Conservation (phyloP, 129 eudicot genomes). For the Chrysanthemum lavandulifolium region DNA sequence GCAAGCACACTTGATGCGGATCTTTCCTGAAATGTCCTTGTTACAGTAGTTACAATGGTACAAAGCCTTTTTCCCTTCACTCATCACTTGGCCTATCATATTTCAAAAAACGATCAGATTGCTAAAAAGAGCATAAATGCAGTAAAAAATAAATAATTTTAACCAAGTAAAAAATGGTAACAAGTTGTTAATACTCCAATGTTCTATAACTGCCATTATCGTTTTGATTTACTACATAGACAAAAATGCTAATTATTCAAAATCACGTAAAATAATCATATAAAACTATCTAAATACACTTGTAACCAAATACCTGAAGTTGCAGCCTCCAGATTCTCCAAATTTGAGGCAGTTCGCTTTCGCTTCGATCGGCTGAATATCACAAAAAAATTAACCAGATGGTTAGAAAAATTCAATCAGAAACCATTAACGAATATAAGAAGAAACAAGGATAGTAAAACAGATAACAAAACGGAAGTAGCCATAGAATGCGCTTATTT, state of each 20-base stretch:
- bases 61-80: conserved; percentile 80
- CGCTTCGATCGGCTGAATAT: conserved; percentile 72
- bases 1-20: conserved; percentile 78
- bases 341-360: conserved; percentile 64
- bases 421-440: conserved; percentile 3
- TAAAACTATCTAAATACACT: no score
- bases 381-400: background rate
- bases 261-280: no score
- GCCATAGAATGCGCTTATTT: background rate
- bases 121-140: conserved; percentile 3
- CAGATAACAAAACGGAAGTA: background rate
- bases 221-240: no score
- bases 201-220: background rate
- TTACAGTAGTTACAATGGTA: conserved; percentile 97
- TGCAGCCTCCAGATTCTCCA: conserved; percentile 70
- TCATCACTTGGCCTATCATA: conserved; percentile 56
- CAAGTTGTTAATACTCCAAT: background rate
- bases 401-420: background rate
- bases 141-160: background rate
- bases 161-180: background rate
- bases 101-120: background rate
- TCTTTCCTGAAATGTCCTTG: conserved; percentile 90
- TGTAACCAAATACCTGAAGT: conserved; percentile 52
- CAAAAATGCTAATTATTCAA: no score
- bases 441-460: background rate